These are phyloP conservation scores for Calonectria crousiana DNA, from an alignment of 2,329 filamentous ascomycete species.

Conservation along the genomic window DNA sequence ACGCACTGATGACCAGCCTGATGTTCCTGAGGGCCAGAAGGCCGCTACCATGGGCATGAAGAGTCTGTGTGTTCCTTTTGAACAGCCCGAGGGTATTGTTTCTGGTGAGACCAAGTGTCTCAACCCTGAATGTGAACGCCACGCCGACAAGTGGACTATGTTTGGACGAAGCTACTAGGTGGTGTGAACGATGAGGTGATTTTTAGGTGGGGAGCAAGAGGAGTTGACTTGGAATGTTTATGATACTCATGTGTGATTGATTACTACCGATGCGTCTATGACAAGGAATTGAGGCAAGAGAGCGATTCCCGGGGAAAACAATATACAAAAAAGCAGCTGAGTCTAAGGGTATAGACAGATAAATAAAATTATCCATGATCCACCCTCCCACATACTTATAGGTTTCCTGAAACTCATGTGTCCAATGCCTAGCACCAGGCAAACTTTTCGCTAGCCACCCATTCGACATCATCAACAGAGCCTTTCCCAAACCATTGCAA, in stretches of 20 bases:
- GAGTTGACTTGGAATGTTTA: constrained; percentile 45
- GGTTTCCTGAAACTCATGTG: background rate
- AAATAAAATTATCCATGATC: constrained; percentile 31
- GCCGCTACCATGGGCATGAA: constrained; percentile 74
- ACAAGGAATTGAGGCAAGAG: constrained; percentile 33
- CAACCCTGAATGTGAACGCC: constrained; percentile 84
- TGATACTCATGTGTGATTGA: constrained; percentile 47
- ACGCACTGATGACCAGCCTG: constrained; percentile 73
- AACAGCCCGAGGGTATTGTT: constrained; percentile 85
- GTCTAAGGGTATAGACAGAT: constrained; percentile 31
- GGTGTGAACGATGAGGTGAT: constrained; percentile 22
- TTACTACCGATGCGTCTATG: constrained; percentile 45
- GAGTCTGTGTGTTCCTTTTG: constrained; percentile 80
- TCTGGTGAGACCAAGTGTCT: constrained; percentile 90
- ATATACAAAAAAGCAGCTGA: constrained; percentile 34
- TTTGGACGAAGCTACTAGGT: constrained; percentile 81
- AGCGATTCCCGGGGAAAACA: constrained; percentile 33
- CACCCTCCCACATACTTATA: constrained; percentile 9
- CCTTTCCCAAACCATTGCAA: constrained; percentile 77
- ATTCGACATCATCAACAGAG: constrained; percentile 68
- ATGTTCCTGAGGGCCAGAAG: constrained; percentile 65
- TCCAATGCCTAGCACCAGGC: constrained; percentile 75
- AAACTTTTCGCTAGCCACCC: constrained; percentile 83
- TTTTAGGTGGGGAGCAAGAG: constrained; percentile 41
- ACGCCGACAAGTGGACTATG: constrained; percentile 90